Conservation (phyloP, 768 basidiomycete species). For the Chiua virens region DNA sequence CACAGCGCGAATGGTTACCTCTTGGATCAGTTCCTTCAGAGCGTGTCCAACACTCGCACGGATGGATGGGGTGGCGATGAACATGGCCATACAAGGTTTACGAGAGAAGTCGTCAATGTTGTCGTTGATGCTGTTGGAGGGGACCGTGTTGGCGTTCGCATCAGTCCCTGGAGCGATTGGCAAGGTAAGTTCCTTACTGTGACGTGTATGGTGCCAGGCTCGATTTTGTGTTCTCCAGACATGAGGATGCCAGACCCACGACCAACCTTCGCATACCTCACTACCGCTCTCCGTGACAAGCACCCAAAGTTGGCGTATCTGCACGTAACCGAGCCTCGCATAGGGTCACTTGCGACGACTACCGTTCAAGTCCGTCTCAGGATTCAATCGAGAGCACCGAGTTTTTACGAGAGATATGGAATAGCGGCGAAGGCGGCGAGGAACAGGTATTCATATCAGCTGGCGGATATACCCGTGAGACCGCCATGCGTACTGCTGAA, state of each 20-base stretch:
- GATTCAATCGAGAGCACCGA: conserved; percentile 45
- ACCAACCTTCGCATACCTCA: conserved; percentile 37
- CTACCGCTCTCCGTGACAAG: conserved; percentile 22
- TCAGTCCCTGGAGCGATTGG: conserved; percentile 49
- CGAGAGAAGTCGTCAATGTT: conserved; percentile 42
- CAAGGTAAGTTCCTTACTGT: conserved; percentile 24
- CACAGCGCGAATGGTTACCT: too few species aligned
- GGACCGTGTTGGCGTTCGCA: too few species aligned
- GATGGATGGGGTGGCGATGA: conserved; percentile 57
- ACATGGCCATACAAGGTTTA: conserved; percentile 47
- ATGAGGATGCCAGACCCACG: conserved; percentile 40
- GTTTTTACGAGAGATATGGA: conserved; percentile 33
- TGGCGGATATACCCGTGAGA: conserved; percentile 43
- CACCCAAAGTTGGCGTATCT: conserved; percentile 39
- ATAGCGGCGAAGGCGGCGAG: conserved; percentile 22
- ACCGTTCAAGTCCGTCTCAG: too few species aligned
- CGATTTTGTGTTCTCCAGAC: conserved; percentile 22
- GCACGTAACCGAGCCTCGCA: conserved; percentile 37
- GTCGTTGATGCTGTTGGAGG: conserved; percentile 14
- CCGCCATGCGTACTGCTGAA: conserved; percentile 38
- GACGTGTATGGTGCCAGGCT: background rate
- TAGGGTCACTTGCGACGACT: background rate
- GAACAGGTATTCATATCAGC: conserved; percentile 37
- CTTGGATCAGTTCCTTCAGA: too few species aligned
- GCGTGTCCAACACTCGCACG: too few species aligned